Evolutionary conservation across 2,329 filamentous ascomycete species (phyloP).

Genomic region (Alternaria postmessia): DNA sequence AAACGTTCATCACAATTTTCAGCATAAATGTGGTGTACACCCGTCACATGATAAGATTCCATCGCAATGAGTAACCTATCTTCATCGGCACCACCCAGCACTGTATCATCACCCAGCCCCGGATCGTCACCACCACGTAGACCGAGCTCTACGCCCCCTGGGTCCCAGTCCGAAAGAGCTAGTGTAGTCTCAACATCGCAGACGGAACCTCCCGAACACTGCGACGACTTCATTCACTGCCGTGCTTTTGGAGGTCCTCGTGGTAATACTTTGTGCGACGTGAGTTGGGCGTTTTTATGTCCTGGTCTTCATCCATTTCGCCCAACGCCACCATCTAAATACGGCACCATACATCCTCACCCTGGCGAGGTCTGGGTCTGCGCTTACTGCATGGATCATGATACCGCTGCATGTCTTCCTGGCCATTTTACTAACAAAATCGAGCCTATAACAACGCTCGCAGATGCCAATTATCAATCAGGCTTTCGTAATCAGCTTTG

Average conservation of each 20-base stretch:
- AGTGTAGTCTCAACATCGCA: neutral
- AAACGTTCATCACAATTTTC: neutral
- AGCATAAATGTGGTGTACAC: neutral
- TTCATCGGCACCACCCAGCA: neutral
- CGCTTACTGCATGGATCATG: neutral
- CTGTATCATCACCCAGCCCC: neutral
- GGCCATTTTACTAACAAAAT: neutral
- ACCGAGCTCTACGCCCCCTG: neutral
- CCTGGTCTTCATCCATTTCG: neutral
- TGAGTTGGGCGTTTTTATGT: neutral
- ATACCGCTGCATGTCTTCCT: neutral
- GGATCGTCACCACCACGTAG: neutral
- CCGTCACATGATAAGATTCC: neutral
- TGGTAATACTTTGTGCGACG: neutral
- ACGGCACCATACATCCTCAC: neutral
- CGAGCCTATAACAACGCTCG: neutral
- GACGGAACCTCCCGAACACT: neutral
- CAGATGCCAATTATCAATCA: neutral
- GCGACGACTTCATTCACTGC: neutral
- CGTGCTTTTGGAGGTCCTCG: neutral
- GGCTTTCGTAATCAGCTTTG: slow-evolving; percentile 5
- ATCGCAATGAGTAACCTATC: neutral
- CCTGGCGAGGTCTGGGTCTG: neutral
- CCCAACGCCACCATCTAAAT: neutral
- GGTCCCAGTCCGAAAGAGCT: neutral